A percentile compares a stretch with the other conserved stretches of the same genome.
Conservation (phyloP, 352 stramenopile genomes). For the Globisporangium sylvaticum region DNA sequence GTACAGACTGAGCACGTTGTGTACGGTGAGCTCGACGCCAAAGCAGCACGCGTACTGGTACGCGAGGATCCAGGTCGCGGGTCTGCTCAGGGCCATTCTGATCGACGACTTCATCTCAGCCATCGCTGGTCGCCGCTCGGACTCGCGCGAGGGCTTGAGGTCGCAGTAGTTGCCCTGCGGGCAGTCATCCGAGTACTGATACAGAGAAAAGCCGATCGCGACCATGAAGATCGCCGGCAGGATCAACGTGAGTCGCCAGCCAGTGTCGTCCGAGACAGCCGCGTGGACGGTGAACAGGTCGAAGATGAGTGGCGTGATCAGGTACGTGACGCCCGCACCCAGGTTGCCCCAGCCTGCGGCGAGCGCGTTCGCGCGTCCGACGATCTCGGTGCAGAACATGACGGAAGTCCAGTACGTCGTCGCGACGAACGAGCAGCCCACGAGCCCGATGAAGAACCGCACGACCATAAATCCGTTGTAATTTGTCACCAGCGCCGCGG, state of each 20-base stretch:
- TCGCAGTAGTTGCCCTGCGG: conserved; percentile 91
- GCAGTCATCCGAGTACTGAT: conserved; percentile 86
- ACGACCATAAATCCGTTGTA: conserved; percentile 72
- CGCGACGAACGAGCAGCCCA: conserved; percentile 91
- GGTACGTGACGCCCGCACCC: conserved; percentile 82
- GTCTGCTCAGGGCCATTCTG: conserved; percentile 26
- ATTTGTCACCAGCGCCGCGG: conserved; percentile 76
- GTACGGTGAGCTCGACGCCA: conserved; percentile 92
- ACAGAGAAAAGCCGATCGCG: conserved; percentile 55
- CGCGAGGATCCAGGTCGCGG: conserved; percentile 90
- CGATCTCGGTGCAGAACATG: conserved; percentile 93
- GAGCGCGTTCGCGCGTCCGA: conserved; percentile 91
- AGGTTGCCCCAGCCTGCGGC: conserved; percentile 93
- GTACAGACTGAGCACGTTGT: conserved; percentile 90
- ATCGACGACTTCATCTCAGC: conserved; percentile 1
- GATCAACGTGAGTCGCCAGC: conserved; percentile 89
- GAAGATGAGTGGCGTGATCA: conserved; percentile 89
- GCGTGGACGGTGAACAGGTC: conserved; percentile 70
- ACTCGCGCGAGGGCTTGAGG: conserved; percentile 22
- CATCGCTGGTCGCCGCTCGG: not conserved
- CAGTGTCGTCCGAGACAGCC: conserved; percentile 57
- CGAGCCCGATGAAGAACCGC: conserved; percentile 93
- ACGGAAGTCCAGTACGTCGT: conserved; percentile 92
- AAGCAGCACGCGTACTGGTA: conserved; percentile 92
- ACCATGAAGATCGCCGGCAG: conserved; percentile 88